These are phyloP conservation scores for Mollisiaceae sp. DNA, from an alignment of 2,329 filamentous ascomycete genomes.

Conservation along the genomic window DNA sequence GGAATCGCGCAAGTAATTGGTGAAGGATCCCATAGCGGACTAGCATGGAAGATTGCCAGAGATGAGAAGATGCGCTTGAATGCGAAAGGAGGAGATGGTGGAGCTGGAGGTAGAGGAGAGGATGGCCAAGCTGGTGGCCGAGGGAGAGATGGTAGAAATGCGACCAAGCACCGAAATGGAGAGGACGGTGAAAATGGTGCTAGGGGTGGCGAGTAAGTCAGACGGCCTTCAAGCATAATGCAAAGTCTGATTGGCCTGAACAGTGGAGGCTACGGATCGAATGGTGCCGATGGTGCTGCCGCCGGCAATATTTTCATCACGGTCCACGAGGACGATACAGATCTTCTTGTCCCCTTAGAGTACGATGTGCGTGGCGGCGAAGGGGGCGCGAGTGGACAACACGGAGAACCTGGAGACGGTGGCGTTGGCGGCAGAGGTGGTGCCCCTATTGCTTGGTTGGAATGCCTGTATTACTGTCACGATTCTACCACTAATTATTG, in stretches of 20 bases:
- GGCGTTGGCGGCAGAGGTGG: conserved; percentile 18
- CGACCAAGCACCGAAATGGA: conserved; percentile 13
- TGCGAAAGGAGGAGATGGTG: conserved; percentile 17
- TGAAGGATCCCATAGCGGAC: conserved; percentile 7
- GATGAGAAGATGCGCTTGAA: conserved; percentile 17
- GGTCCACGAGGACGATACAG: conserved; percentile 14
- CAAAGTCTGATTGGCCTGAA: background rate
- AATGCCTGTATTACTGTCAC: background rate
- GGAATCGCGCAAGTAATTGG: conserved; percentile 11
- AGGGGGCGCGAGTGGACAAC: conserved; percentile 13
- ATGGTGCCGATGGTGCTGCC: conserved; percentile 14
- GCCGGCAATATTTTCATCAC: conserved; percentile 14
- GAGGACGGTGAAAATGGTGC: conserved; percentile 13
- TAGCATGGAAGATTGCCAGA: conserved; percentile 17
- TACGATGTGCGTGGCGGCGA: conserved; percentile 14
- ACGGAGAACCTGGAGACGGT: conserved; percentile 18
- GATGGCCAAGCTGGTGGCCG: conserved; percentile 18
- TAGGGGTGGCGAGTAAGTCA: conserved; percentile 16
- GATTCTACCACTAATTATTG: background rate
- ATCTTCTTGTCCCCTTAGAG: conserved; percentile 13
- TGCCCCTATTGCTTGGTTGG: background rate
- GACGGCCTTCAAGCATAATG: background rate
- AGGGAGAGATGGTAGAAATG: conserved; percentile 17
- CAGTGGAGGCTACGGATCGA: conserved; percentile 17
- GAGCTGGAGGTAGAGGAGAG: conserved; percentile 13